phyloP scores from a whole-genome alignment of 2,329 filamentous ascomycete species.

The Dothideomycetes sp. region DNA sequence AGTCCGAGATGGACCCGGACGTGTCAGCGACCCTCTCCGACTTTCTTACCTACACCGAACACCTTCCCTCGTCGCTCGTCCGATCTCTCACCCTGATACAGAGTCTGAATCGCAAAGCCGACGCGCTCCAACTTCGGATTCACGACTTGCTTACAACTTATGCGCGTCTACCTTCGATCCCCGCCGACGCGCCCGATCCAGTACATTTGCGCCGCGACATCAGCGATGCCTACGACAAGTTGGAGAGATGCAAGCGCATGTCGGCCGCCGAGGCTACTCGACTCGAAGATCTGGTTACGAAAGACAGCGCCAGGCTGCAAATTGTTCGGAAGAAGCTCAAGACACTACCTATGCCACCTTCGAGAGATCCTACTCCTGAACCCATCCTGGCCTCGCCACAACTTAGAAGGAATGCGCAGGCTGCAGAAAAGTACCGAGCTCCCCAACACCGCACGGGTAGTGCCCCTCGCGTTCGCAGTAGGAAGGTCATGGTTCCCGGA shows the following conservation, averaged over 20 bases:
- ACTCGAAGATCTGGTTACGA: slow-evolving; percentile 26
- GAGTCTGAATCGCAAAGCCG: slow-evolving; percentile 39
- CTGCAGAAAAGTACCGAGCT: slow-evolving; percentile 14
- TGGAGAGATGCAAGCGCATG: slow-evolving; percentile 30
- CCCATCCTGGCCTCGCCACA: slow-evolving; percentile 26
- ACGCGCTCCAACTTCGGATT: slow-evolving; percentile 34
- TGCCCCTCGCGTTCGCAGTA: slow-evolving; percentile 16
- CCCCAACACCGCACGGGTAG: slow-evolving; percentile 14
- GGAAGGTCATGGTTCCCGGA: slow-evolving; percentile 35
- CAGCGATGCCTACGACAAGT: slow-evolving; percentile 43
- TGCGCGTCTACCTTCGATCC: slow-evolving; percentile 42
- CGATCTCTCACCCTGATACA: slow-evolving; percentile 55
- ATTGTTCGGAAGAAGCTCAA: slow-evolving; percentile 54
- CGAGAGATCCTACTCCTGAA: slow-evolving; percentile 48
- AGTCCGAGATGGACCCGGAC: slow-evolving; percentile 43
- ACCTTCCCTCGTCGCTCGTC: slow-evolving; percentile 55
- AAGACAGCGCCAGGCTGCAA: slow-evolving; percentile 43
- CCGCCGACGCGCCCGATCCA: slow-evolving; percentile 40
- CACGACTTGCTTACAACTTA: slow-evolving; percentile 41
- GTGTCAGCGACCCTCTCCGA: slow-evolving; percentile 58
- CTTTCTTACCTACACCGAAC: slow-evolving; percentile 61
- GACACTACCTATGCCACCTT: slow-evolving; percentile 51
- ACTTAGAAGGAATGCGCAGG: slow-evolving; percentile 14
- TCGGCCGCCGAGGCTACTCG: slow-evolving; percentile 26
- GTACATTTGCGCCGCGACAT: slow-evolving; percentile 46